Percentiles rank a stretch among this genome's conserved stretches.
phyloP scores from a whole-genome alignment of 768 basidiomycete species.

The Panaeolus cyanescens region DNA sequence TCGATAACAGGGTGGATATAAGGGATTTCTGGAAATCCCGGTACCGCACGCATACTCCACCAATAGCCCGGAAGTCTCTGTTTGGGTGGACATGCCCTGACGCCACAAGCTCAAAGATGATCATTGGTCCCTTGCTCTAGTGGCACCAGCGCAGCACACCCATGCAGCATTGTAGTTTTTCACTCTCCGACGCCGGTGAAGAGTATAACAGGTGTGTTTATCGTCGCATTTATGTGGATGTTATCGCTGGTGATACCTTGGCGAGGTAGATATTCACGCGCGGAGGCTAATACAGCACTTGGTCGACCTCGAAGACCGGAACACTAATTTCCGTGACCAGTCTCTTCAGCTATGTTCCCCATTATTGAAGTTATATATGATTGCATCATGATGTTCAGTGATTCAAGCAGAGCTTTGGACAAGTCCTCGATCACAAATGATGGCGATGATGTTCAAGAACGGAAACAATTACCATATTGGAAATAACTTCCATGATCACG shows the following conservation, averaged over 20 bases:
- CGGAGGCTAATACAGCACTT: neutral
- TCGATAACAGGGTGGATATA: neutral
- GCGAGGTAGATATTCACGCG: no score
- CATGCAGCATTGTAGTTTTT: no score
- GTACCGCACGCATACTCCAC: neutral
- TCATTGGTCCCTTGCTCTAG: neutral
- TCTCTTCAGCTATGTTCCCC: no score
- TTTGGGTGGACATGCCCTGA: neutral
- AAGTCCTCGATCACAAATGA: neutral
- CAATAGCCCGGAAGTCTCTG: neutral
- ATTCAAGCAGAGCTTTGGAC: neutral
- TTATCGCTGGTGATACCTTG: no score
- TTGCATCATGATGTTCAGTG: no score
- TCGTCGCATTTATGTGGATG: no score
- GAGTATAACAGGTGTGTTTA: no score
- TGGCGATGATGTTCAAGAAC: neutral
- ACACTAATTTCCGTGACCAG: no score
- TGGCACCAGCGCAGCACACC: neutral
- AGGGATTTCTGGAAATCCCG: neutral
- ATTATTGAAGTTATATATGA: no score
- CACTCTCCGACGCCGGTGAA: no score
- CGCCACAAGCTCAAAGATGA: neutral
- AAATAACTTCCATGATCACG: neutral
- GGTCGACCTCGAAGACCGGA: no score
- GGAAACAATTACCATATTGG: constrained; percentile 3